Percentiles rank a stretch among this genome's conserved stretches.
phyloP scores from a whole-genome alignment of 805 yeast species.

The Blastobotrys mokoenaii region DNA sequence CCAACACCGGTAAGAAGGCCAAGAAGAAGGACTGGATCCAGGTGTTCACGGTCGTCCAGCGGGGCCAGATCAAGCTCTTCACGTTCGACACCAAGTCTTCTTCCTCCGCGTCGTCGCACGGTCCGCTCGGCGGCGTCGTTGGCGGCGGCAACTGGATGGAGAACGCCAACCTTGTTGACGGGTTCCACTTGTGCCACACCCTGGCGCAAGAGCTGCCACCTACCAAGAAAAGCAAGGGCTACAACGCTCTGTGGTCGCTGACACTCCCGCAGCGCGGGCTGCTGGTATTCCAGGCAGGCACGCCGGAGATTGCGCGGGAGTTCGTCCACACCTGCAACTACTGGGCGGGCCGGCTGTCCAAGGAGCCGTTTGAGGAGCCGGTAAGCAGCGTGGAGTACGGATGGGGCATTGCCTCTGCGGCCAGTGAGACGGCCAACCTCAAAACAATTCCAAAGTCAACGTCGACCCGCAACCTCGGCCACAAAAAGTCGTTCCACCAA shows the following conservation, averaged over 20 bases:
- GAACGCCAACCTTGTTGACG: constrained; percentile 49
- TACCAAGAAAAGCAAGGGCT: constrained; percentile 28
- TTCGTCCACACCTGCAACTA: constrained; percentile 75
- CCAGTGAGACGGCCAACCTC: background rate
- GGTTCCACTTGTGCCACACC: constrained; percentile 41
- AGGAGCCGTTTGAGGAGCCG: constrained; percentile 64
- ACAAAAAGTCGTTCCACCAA: background rate
- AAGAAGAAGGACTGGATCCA: constrained; percentile 36
- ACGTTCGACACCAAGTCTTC: constrained; percentile 32
- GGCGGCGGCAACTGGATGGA: constrained; percentile 68
- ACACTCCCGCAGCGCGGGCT: constrained; percentile 41
- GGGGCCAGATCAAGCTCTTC: constrained; percentile 55
- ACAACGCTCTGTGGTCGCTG: constrained; percentile 43
- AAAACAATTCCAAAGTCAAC: background rate
- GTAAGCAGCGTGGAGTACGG: constrained; percentile 75
- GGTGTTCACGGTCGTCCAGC: constrained; percentile 57
- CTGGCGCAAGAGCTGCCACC: constrained; percentile 33
- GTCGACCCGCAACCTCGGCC: background rate
- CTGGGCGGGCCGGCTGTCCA: constrained; percentile 82
- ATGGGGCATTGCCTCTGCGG: constrained; percentile 37
- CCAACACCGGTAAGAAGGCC: constrained; percentile 20
- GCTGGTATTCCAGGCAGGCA: constrained; percentile 57
- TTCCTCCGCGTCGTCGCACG: constrained; percentile 21
- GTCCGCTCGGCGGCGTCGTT: constrained; percentile 21
- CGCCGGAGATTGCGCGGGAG: constrained; percentile 56